Evolutionary conservation across 306 rosid species (phyloP), one percentile per base, ranked within the genome.

Genomic region (Bauhinia variegata): DNA sequence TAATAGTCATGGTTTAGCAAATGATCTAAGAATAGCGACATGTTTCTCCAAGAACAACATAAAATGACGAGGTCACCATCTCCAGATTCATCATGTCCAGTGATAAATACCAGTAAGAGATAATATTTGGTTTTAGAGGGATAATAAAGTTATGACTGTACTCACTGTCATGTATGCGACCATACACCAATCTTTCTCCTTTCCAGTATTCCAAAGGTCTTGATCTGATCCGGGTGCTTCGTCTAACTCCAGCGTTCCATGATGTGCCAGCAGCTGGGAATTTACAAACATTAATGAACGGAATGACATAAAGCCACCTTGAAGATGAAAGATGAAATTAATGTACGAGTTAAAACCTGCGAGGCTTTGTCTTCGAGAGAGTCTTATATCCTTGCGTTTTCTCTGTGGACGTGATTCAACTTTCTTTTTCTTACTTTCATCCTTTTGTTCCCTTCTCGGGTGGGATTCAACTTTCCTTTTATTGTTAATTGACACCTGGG

Each of bases 131-230:
- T 6, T 36, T 36, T 36, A 36, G 8, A 3, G 41, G 41, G 7
- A 36, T 41, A 41, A 8, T n/a, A 41, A 4, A 3, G 11, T 8
- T 11, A 41, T 41, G 47, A 51, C 44, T 48, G 37, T 42, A 71
- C 96, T 92, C 70, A 87, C 98, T 85, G 49, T 80, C 32, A 33
- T 92, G 95, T 49, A 89, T 41, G 7, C 97, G 97, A 10, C 88
- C 96, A 79, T 85, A 83, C 61, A 91, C 72, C 52, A 58, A 56
- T 70, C 89, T 80, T 83, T 87, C 98, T 46, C 98, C 96, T 75
- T 81, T 92, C 98, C 98, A 92, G 54, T 60, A 85, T 80, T 92
- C 92, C 86, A 92, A 79, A 28, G 96, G 98, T 85, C 91, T 86
- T 51, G 87, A 75, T 79, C 63, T 85, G 77, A 81, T 75, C 87